Percentiles rank a stretch among this genome's conserved stretches.
phyloP scores from a whole-genome alignment of 2,329 filamentous ascomycete species.

The Domatiomyces catenatus region DNA sequence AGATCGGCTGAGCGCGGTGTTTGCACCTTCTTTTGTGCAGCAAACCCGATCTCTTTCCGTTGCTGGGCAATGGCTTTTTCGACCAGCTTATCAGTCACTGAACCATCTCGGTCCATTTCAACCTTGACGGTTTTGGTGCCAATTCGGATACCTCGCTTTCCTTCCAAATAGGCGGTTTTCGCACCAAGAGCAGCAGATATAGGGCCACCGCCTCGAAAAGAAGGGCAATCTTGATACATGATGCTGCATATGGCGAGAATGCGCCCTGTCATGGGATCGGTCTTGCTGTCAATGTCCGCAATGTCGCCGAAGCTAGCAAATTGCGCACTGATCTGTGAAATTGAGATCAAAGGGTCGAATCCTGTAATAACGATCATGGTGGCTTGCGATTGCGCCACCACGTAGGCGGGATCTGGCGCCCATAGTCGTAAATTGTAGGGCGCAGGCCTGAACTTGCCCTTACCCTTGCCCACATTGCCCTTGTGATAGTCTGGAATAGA shows the following conservation, averaged over 20 bases:
- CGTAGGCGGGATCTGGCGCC: conserved; percentile 65
- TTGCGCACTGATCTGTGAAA: conserved; percentile 54
- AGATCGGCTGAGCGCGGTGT: conserved; percentile 4
- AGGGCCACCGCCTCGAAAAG: conserved; percentile 35
- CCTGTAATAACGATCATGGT: conserved; percentile 86
- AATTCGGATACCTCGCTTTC: conserved; percentile 64
- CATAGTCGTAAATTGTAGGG: conserved; percentile 71
- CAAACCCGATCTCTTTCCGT: conserved; percentile 34
- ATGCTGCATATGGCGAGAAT: conserved; percentile 89
- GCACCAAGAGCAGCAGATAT: conserved; percentile 66
- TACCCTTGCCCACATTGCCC: conserved; percentile 48
- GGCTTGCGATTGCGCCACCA: conserved; percentile 61
- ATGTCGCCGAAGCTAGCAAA: conserved; percentile 78
- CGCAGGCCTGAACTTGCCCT: conserved; percentile 56
- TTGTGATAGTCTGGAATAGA: conserved; percentile 47
- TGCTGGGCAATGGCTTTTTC: conserved; percentile 57
- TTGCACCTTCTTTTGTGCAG: conserved; percentile 18
- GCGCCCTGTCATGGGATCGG: conserved; percentile 84
- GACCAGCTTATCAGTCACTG: conserved; percentile 63
- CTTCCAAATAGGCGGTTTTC: conserved; percentile 55
- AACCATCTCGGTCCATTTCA: conserved; percentile 76
- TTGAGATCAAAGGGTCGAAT: conserved; percentile 56
- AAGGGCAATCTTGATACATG: conserved; percentile 60
- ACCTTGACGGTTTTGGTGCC: conserved; percentile 65
- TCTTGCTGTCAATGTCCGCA: conserved; percentile 79